phyloP scores from a whole-genome alignment of 768 basidiomycete genomes.

The Podaxis sp. region DNA sequence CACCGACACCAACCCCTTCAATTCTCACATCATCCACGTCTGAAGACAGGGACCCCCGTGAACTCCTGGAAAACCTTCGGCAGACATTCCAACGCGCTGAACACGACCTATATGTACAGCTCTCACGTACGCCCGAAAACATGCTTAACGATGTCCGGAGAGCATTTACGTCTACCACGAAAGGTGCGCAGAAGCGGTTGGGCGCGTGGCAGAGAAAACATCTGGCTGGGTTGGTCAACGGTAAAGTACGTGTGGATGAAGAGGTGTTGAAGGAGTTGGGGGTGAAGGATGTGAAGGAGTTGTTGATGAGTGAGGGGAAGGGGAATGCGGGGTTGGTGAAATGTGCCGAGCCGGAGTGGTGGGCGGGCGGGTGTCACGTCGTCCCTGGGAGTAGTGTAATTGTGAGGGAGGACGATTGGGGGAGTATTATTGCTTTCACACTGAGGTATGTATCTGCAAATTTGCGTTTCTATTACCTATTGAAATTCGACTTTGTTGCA shows the following conservation, averaged over 20 bases:
- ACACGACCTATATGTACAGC: constrained; percentile 55
- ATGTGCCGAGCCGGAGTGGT: constrained; percentile 59
- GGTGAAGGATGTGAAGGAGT: not conserved
- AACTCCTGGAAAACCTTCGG: constrained; percentile 47
- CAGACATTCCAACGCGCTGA: constrained; percentile 58
- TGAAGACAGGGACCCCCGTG: constrained; percentile 30
- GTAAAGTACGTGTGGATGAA: constrained; percentile 12
- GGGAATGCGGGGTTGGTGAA: not conserved
- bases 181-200: constrained; percentile 53
- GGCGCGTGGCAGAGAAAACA: constrained; percentile 68
- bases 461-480: not conserved
- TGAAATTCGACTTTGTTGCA: constrained; percentile 24
- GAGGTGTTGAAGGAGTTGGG: constrained; percentile 16
- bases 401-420: constrained; percentile 71
- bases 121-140: constrained; percentile 41
- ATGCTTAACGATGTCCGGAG: constrained; percentile 64
- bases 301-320: not conserved
- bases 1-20: constrained; percentile 14
- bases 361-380: constrained; percentile 56
- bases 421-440: constrained; percentile 76
- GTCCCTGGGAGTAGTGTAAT: constrained; percentile 67
- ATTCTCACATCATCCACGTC: constrained; percentile 16
- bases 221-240: constrained; percentile 21
- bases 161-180: constrained; percentile 50
- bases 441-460: constrained; percentile 46